phyloP scores from a whole-genome alignment of 768 basidiomycete species.

The Clavulina sp. region DNA sequence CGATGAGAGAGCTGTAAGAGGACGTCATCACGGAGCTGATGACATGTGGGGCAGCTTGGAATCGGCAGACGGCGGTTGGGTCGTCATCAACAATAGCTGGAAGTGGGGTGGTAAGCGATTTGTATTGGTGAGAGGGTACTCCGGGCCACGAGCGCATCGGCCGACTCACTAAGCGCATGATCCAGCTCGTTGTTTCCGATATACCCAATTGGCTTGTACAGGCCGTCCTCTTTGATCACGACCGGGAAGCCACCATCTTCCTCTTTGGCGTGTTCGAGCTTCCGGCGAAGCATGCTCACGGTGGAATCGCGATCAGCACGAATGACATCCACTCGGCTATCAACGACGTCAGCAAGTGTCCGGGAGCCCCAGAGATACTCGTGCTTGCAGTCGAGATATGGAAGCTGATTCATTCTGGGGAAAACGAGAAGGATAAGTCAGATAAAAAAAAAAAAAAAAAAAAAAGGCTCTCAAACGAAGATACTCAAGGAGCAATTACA shows the following conservation, averaged over 20 bases:
- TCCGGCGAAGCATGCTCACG: conserved; percentile 52
- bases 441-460: not conserved
- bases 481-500: conserved; percentile 9
- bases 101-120: not conserved
- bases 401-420: conserved; percentile 56
- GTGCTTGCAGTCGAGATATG: conserved; percentile 81
- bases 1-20: conserved; percentile 10
- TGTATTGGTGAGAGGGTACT: not conserved
- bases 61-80: conserved; percentile 45
- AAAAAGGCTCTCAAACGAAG: not conserved
- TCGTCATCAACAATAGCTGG: conserved; percentile 61
- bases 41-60: conserved; percentile 25
- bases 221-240: conserved; percentile 32
- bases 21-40: conserved; percentile 7
- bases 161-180: conserved; percentile 62
- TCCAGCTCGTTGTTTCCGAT: conserved; percentile 87
- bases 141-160: not conserved
- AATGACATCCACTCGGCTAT: conserved; percentile 47
- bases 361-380: conserved; percentile 74
- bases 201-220: conserved; percentile 65
- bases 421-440: conserved; percentile 1
- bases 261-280: conserved; percentile 39
- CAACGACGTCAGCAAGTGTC: conserved; percentile 61
- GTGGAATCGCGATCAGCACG: conserved; percentile 57
- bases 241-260: conserved; percentile 74